Evolutionary conservation across 2,329 filamentous ascomycete genomes (phyloP).

Genomic region (Xylariaceae sp.): DNA sequence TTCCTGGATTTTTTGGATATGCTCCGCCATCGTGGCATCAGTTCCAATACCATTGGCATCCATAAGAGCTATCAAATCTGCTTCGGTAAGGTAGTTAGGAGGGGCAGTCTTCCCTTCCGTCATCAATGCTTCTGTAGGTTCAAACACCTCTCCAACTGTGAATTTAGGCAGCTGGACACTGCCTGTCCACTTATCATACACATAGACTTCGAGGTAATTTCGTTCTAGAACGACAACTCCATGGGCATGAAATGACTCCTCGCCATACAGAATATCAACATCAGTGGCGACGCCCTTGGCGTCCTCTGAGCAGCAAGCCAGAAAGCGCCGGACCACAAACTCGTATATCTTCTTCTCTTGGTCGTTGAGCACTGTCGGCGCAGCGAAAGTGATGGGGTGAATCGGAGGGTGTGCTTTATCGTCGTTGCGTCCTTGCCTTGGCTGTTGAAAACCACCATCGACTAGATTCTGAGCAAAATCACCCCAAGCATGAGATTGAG

Average conservation of each 20-base stretch:
- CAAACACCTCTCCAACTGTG: conserved; percentile 78
- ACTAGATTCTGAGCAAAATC: conserved; percentile 77
- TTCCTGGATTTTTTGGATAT: conserved; percentile 94
- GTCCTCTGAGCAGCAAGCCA: conserved; percentile 95
- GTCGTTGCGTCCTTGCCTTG: conserved; percentile 84
- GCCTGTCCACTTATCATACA: conserved; percentile 96
- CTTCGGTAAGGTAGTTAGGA: conserved; percentile 89
- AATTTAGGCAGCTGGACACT: conserved; percentile 83
- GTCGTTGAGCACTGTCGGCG: conserved; percentile 65
- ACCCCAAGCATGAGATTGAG: conserved; percentile 78
- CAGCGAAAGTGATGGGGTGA: conserved; percentile 88
- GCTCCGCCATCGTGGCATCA: conserved; percentile 98
- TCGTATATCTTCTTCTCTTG: conserved; percentile 85
- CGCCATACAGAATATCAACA: conserved; percentile 82
- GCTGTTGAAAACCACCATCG: conserved; percentile 79
- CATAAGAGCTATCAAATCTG: conserved; percentile 95
- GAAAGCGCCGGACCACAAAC: conserved; percentile 88
- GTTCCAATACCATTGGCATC: conserved; percentile 98
- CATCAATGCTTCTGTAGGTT: conserved; percentile 88
- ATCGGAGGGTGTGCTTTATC: conserved; percentile 98
- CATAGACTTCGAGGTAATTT: conserved; percentile 95
- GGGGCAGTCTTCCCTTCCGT: conserved; percentile 88
- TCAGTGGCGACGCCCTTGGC: conserved; percentile 87
- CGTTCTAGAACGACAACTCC: conserved; percentile 85
- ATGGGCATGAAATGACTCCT: conserved; percentile 81